Evolutionary conservation across 2,329 filamentous ascomycete species (phyloP), one percentile per base, ranked within the genome.

Genomic region (Coniochaeta sp.): DNA sequence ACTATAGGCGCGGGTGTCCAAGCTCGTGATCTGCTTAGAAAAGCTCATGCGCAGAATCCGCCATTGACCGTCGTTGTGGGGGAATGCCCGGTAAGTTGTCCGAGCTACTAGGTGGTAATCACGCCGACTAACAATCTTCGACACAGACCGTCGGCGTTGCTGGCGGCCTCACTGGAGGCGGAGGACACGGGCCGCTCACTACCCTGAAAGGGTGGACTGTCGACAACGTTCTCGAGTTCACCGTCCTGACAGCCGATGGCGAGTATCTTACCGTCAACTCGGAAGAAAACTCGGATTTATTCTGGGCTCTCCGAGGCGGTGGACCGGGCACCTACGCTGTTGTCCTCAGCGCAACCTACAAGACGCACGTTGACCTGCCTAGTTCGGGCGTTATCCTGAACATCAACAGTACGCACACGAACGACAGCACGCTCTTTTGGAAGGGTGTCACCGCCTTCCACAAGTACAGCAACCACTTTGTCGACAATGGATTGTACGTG

Each of bases 151-250:
- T 88, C 3, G 84, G 84, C 9, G 67, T 85, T 14, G 79, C 82
- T 1, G 85, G 85, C n/a, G 85, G 85, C 1, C 85, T 83, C 61
- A 78, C 77, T 1, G 81, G 85, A 68, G 84, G 83, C 5, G 85
- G 82, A 14, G 84, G 84, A 0, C 83, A 86, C 65, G 77, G 76
- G 0, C 73, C 77, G 0, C 69, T 81, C 22, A 71, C 72, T 4
- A 77, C 76, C 1, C 69, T 71, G 12, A 75, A 79, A 55, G 82
- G 82, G 3, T 67, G 71, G 54, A 38, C 69, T 12, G 80, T 80
- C 11, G 82, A 85, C 64, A 78, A 83, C 40, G 75, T 77, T 0
- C 69, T 85, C 3, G 69, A 77, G 59, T 79, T 73, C 65, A 72
- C 79, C 59, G 78, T 81, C 6, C 73, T 85, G n/a, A 78, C 77